Base-by-base conservation (phyloP, 352 stramenopile species). In the Blastocystis sp. region DNA sequence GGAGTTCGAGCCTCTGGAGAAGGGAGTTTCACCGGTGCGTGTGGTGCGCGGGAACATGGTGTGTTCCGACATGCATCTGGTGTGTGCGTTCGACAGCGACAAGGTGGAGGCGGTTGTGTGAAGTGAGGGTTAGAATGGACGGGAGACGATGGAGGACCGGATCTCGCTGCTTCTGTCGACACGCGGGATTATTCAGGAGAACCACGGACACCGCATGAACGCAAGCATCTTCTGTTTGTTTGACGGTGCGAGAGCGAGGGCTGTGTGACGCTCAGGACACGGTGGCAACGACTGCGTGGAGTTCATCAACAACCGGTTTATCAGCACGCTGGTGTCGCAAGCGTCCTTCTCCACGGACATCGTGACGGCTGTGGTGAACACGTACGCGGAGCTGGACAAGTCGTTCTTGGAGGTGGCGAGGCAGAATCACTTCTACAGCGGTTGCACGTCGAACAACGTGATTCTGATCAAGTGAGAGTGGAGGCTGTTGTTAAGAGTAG, bases 61-160 rank as follows among this genome's bases (percentile, higher is more conserved):
- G 13, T 85, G 74, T 24, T 37, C 50, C n/a, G 74, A 85, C 31
- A 85, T 85, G 74, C 74, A 62, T 55, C 35, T 85, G 51, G 74
- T 85, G n/a, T 85, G 74, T 67, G 74, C 74, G 9, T 85, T 85
- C 45, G 74, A 85, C 31, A 85, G 74, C 35, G 74, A 85, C 41
- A 29, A 69, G 31, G 74, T 85, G 9, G 33, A 9, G 31, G 4
- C 21, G n/a, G 26, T 13, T 3, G 16, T 3, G 3, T 2, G 19
- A 10, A 21, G 4, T 51, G 51, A 66, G n/a, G 13, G 51, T 24
- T 3, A 85, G 74, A 85, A 85, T 41, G 74, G 74, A 3, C 33
- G 74, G 21, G 51, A 85, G 19, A 39, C 74, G 1, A 85, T 85
- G 74, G 74, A 85, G 31, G 74, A 85, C 31, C 74, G 74, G 35